These are phyloP conservation scores for Spirogloea muscicola DNA, from an alignment of 139 green algal species.

Conservation along the genomic window DNA sequence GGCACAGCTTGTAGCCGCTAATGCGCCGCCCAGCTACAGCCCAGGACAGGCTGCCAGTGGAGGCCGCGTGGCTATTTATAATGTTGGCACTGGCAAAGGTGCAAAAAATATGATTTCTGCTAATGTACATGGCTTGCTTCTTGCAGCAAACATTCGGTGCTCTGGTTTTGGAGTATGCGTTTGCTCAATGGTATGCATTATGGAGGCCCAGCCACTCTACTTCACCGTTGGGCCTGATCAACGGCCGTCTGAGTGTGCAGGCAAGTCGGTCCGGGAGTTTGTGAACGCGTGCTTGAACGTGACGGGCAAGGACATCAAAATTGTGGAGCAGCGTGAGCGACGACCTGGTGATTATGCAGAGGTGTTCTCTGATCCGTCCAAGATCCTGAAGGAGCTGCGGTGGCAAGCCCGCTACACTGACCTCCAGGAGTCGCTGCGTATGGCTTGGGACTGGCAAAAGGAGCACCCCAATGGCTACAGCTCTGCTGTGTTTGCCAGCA, in stretches of 20 bases:
- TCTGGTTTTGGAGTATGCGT: neutral
- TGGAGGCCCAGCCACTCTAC: no score
- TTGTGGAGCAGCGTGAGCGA: conserved; percentile 41
- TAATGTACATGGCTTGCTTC: conserved; percentile 4
- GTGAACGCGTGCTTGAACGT: conserved; percentile 52
- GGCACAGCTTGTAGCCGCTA: neutral
- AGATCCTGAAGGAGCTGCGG: conserved; percentile 48
- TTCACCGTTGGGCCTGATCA: neutral
- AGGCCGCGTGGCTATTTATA: conserved; percentile 51
- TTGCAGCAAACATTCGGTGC: neutral
- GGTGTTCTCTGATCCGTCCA: conserved; percentile 50
- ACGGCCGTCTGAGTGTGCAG: neutral
- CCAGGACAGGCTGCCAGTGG: conserved; percentile 4
- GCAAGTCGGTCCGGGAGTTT: conserved; percentile 49
- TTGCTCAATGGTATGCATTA: no score
- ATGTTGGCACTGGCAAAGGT: conserved; percentile 64
- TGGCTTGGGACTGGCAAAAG: conserved; percentile 37
- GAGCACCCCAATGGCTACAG: conserved; percentile 14
- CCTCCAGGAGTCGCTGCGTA: conserved; percentile 12
- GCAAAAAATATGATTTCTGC: conserved; percentile 6
- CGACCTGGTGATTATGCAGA: conserved; percentile 52
- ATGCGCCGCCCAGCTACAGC: no score
- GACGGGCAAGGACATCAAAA: conserved; percentile 41
- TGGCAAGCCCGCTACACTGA: conserved; percentile 53
- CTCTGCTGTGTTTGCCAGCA: neutral